Evolutionary conservation across 2,329 filamentous ascomycete genomes (phyloP).

Genomic region (Rhynchosporium agropyri): DNA sequence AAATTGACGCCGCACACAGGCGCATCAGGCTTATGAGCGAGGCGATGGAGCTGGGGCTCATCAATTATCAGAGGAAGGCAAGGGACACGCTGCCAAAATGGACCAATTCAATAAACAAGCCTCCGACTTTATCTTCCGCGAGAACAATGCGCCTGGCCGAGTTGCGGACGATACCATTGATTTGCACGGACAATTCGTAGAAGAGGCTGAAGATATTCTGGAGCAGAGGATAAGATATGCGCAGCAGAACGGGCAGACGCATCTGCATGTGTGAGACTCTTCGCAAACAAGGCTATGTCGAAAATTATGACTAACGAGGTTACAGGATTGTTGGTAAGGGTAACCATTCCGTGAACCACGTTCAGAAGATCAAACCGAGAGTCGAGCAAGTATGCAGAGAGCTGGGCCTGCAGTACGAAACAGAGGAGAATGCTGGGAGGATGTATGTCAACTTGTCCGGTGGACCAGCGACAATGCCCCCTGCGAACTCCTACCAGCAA

Average conservation of each 20-base stretch:
- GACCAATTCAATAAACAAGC: slow-evolving; percentile 90
- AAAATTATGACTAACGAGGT: neutral
- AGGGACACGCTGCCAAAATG: slow-evolving; percentile 80
- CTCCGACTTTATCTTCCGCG: slow-evolving; percentile 90
- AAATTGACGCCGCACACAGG: slow-evolving; percentile 47
- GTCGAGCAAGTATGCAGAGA: slow-evolving; percentile 87
- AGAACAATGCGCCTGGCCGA: slow-evolving; percentile 81
- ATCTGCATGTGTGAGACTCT: slow-evolving; percentile 73
- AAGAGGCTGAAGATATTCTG: slow-evolving; percentile 90
- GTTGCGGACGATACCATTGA: slow-evolving; percentile 85
- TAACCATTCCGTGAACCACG: slow-evolving; percentile 77
- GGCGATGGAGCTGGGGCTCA: slow-evolving; percentile 87
- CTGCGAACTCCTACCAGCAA: slow-evolving; percentile 46
- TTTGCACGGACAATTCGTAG: slow-evolving; percentile 90
- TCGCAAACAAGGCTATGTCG: neutral
- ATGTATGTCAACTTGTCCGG: slow-evolving; percentile 88
- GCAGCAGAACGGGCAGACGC: slow-evolving; percentile 70
- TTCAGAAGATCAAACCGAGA: slow-evolving; percentile 95
- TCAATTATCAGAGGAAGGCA: slow-evolving; percentile 80
- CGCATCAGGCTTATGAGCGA: slow-evolving; percentile 76
- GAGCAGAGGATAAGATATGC: slow-evolving; percentile 83
- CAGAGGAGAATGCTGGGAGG: slow-evolving; percentile 85
- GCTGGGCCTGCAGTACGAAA: slow-evolving; percentile 78
- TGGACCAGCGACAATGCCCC: slow-evolving; percentile 58
- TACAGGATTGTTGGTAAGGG: slow-evolving; percentile 86